Base-by-base conservation (phyloP, 2,329 filamentous ascomycete genomes). In the Aureobasidium sp. region DNA sequence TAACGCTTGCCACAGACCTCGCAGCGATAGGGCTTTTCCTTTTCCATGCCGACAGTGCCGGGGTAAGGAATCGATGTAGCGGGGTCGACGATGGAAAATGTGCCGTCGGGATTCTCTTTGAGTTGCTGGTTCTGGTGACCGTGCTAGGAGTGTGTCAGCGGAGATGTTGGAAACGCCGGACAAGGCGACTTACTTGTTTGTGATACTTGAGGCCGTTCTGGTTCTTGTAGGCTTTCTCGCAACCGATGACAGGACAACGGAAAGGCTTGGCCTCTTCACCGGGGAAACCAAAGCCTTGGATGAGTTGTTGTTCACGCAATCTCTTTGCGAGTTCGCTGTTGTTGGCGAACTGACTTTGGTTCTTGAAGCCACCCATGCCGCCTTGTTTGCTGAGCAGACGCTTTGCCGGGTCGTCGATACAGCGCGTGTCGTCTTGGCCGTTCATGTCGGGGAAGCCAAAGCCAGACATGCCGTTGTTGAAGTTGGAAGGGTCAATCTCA, bases 151-250 rank as follows among this genome's bases (percentile, higher is more conserved):
- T 41, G 12, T 27, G 50, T 56, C 49, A 53, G 38, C 19, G 14
- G 24, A 47, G 12, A 5, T 10, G 12, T 42, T 24, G 52, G 57
- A 73, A 75, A 62, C 14, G 40, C 22, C 57, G 6, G 57, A 55
- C 53, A 48, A 44, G 51, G 62, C 62, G 64, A 73, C 78, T 71
- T 73, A 81, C 79, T 65, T 79, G 74, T 72, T 85, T 85, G 71
- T 86, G 83, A 63, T 89, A 98, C 80, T 97, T 98, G 54, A 98
- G 77, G 45, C 93, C 93, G 62, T 98, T 98, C 68, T 97, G 93
- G 69, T 98, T 98, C 78, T 98, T 98, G 75, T 98, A 98, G 0
- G 93, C 91, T 76, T 98, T 98, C 70, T 97, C 93, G 65, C 93
- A 98, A 5, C 93, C 93, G 67, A 98, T 95, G 47, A 98, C 93